Evolutionary conservation across 805 yeast species (phyloP).

Genomic region (Tetrapisispora namnaoensis): DNA sequence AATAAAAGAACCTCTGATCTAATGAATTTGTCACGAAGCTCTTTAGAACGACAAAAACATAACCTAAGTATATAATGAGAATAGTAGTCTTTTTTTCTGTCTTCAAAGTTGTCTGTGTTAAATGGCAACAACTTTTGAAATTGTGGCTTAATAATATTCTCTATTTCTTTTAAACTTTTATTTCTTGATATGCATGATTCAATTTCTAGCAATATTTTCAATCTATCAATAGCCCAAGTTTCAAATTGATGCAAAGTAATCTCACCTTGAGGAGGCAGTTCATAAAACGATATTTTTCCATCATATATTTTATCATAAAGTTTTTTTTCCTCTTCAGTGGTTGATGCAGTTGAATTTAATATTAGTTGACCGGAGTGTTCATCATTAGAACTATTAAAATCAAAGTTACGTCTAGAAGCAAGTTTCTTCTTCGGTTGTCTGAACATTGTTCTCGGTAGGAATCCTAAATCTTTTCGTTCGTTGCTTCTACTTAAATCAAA

Average conservation of each 20-base stretch:
- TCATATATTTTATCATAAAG: slow-evolving; percentile 38
- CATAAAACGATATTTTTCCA: slow-evolving; percentile 64
- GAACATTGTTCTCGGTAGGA: slow-evolving; percentile 38
- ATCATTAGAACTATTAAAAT: slow-evolving; percentile 23
- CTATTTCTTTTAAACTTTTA: slow-evolving; percentile 55
- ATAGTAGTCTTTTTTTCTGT: slow-evolving; percentile 81
- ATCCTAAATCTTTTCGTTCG: too few relatives aligned
- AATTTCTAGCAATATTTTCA: slow-evolving; percentile 73
- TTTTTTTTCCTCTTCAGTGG: slow-evolving; percentile 26
- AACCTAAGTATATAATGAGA: slow-evolving; percentile 82
- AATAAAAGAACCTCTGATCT: slow-evolving; percentile 69
- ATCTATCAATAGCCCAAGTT: slow-evolving; percentile 88
- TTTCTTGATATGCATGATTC: slow-evolving; percentile 65
- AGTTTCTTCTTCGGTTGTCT: slow-evolving; percentile 68
- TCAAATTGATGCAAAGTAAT: slow-evolving; percentile 90
- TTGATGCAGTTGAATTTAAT: slow-evolving; percentile 7
- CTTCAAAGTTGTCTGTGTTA: slow-evolving; percentile 37
- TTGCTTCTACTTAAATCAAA: too few relatives aligned
- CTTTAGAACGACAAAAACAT: slow-evolving; percentile 83
- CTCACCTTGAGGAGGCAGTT: slow-evolving; percentile 69
- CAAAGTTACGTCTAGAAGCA: slow-evolving; percentile 63
- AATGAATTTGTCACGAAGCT: slow-evolving; percentile 68
- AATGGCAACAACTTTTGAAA: slow-evolving; percentile 54
- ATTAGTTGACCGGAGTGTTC: slow-evolving; percentile 16
- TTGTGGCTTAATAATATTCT: slow-evolving; percentile 52